These are phyloP conservation scores for Grosmannia penicillata DNA, from an alignment of 2,329 filamentous ascomycete species.

Conservation along the genomic window DNA sequence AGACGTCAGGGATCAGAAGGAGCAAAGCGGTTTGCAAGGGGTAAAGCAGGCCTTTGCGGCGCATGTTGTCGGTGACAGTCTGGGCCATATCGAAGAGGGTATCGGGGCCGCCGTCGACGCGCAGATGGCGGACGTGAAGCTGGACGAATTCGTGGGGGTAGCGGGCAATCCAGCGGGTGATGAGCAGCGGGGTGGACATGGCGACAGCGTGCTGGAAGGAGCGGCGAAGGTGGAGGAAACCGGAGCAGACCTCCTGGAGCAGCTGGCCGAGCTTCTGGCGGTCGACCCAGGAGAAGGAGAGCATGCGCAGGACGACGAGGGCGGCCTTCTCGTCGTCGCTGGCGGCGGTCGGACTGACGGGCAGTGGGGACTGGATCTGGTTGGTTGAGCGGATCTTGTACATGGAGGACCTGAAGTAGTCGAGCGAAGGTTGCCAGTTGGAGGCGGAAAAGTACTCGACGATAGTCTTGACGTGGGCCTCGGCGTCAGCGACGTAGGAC, in stretches of 20 bases:
- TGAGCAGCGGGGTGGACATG: constrained; percentile 45
- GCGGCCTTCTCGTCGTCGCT: constrained; percentile 36
- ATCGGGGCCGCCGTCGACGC: constrained; percentile 50
- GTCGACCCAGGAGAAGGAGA: constrained; percentile 52
- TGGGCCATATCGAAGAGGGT: constrained; percentile 56
- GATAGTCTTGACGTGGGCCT: constrained; percentile 38
- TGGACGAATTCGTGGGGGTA: constrained; percentile 50
- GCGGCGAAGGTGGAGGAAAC: constrained; percentile 51
- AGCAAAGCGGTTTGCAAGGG: constrained; percentile 49
- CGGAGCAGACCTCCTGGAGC: constrained; percentile 51
- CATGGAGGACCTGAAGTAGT: constrained; percentile 39
- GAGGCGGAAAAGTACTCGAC: constrained; percentile 51
- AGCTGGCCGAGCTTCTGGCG: constrained; percentile 43
- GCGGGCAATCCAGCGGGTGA: constrained; percentile 51
- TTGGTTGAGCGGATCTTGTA: constrained; percentile 32
- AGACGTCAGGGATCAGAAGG: constrained; percentile 52
- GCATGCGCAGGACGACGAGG: constrained; percentile 40
- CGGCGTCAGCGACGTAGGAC: constrained; percentile 29
- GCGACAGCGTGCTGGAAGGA: constrained; percentile 49
- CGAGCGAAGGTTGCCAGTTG: constrained; percentile 45
- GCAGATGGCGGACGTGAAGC: constrained; percentile 43
- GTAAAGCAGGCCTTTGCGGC: constrained; percentile 39
- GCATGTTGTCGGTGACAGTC: constrained; percentile 42
- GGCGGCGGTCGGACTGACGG: constrained; percentile 21
- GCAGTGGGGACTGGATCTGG: constrained; percentile 22